phyloP scores from a whole-genome alignment of 1,139 yeast genomes.

The Lipomyces yarrowii region DNA sequence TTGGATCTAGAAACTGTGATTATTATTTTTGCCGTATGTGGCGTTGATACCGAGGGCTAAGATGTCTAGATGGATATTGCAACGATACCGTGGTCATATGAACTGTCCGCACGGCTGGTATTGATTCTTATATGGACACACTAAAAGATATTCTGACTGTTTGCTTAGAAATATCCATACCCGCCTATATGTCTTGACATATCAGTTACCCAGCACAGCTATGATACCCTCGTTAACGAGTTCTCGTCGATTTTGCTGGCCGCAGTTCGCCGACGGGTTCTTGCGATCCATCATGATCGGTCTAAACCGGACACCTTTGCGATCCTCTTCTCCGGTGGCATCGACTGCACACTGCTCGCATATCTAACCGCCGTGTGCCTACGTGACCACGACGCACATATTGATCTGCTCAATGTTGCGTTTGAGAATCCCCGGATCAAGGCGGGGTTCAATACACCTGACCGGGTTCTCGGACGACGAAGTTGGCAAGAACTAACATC shows the following conservation, averaged over 20 bases:
- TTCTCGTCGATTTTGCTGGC: neutral
- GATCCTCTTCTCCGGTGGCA: conserved; percentile 87
- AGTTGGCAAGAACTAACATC: conserved; percentile 56
- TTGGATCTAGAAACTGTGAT: conserved; percentile 29
- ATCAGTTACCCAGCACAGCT: neutral
- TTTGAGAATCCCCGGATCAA: conserved; percentile 88
- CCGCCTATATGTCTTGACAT: neutral
- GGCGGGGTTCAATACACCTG: conserved; percentile 69
- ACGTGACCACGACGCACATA: conserved; percentile 38
- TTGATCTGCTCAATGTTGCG: conserved; percentile 91
- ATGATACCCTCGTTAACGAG: neutral
- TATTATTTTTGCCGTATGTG: neutral
- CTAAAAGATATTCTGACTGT: neutral
- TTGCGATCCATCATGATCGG: conserved; percentile 22
- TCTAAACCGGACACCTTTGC: conserved; percentile 47
- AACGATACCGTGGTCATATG: neutral
- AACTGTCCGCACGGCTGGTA: neutral
- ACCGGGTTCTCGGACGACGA: conserved; percentile 66
- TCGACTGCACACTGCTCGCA: conserved; percentile 86
- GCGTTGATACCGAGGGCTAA: neutral
- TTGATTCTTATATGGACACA: neutral
- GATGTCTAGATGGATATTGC: neutral
- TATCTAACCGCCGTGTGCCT: conserved; percentile 43
- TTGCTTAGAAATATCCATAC: conserved; percentile 9
- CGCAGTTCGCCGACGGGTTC: conserved; percentile 27